Evolutionary conservation across 352 stramenopile genomes (phyloP), one percentile per base, ranked within the genome.

Genomic region (Globisporangium cystogenes): DNA sequence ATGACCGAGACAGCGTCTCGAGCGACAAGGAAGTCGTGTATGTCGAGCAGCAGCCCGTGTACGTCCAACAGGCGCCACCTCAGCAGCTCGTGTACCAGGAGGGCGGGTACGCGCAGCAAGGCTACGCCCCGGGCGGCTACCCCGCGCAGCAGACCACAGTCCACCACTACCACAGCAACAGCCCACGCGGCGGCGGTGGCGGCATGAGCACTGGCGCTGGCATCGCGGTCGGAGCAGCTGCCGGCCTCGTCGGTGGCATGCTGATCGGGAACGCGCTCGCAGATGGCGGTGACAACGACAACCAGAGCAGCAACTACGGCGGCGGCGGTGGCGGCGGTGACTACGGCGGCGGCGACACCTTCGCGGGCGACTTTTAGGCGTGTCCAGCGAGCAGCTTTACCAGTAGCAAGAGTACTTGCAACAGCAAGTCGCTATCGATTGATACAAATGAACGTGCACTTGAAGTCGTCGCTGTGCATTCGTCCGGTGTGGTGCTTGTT

Each of bases 111-210:
- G 53, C 51, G 5, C 73, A 68, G 41, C 72, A 62, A 23, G 72
- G 67, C 5, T 76, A 76, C 40, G 66, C 64, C 2, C 69, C 67
- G 35, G 59, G 60, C 31, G 57, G 50, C 0, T 83, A 81, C 43
- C 57, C 60, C 10, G 57, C 68, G 7, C 64, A 59, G 16, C 72
- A 59, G 16, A 65, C 37, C 31, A 39, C 50, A 4, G 51, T 44
- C 4, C 57, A 63, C 33, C 49, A 53, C 8, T 26, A 64, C 49
- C 53, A 62, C 40, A 31, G 39, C 37, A 51, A 56, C 23, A 59
- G 55, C 31, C 48, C 48, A 21, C 51, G 44, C 35, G 23, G 41
- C 1, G 54, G 59, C 15, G 53, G n/a, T n/a, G n/a, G 59, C 23
- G 59, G 55, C 24, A 62, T 66, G 54, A 36, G 52, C 23, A 36